Base-by-base conservation (phyloP, 2,329 filamentous ascomycete species). In the Penicillium sclerotigenum region DNA sequence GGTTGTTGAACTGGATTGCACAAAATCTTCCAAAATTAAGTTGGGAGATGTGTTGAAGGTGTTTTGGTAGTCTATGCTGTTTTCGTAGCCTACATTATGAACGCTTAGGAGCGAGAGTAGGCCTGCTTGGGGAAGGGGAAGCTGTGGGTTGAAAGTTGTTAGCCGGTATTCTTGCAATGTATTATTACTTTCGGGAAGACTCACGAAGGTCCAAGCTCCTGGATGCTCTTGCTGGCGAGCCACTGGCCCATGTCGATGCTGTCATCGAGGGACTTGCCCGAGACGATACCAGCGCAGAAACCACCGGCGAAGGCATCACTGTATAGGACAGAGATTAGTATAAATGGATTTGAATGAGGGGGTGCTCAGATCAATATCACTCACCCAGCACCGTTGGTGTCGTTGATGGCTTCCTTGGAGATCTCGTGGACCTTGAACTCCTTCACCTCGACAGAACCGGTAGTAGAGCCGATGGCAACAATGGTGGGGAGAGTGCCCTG, bases 221-320 rank as follows among this genome's bases (percentile, higher is more conserved):
- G 87, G 75, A 99, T 93, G 82, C 91, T 94, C 70, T 96, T 81
- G 71, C 88, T 88, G 47, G 94, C 94, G 64, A 99, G 84, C 94
- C 94, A 99, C 79, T 97, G 92, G 63, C 94, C 94, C 83, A 94
- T 90, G 75, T 97, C 89, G 66, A 99, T 83, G 70, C 83, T 83
- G 64, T 87, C 85, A 68, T 89, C 87, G 48, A 99, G 82, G 52
- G 85, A 74, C 80, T 94, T 90, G 75, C 89, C 91, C 76, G 93
- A 82, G 60, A 96, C 87, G 62, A 97, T 81, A 71, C 92, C 94
- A 51, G 94, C 94, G 54, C 90, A 82, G 78, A 99, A 91, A 62
- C 94, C 94, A 71, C 91, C 94, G 57, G 94, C 93, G 71, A 99
- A 99, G 51, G 94, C 93, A 73, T 99, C 94, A 73, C 91, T 83